Evolutionary conservation across 129 eudicot genomes (phyloP), one percentile per base, ranked within the genome.

Genomic region (Chrysanthemum makinoi): DNA sequence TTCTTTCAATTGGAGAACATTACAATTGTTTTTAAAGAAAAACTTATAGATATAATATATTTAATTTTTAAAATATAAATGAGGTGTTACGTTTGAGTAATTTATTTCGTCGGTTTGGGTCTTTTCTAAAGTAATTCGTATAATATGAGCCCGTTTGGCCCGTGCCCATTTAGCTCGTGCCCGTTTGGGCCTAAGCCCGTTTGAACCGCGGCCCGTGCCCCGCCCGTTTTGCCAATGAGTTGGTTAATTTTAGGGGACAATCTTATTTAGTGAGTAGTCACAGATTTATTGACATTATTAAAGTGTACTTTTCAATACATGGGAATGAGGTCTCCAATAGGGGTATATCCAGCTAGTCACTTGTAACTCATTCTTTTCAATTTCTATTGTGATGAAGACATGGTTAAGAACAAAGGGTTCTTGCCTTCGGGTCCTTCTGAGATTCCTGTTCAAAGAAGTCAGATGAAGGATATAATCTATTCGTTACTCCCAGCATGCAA

Each of bases 361-460:
- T 2, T 46, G 20, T 53, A 20, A 30, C 30, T 69, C 24, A 16
- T 54, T 47, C 72, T 69, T 62, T 22, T 64, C 16, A 15, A 22
- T 72, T 39, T 30, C 15, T 60, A 10, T 66, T 48, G 43, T 57
- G n/a, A 46, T 69, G 81, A 81, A 94, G 99, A 90, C 69, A 90
- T 94, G 99, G 99, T 94, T 17, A 94, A 94, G 78, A 94, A 94
- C 89, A 94, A 94, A 78, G 99, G 99, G 24, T 94, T 94, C 80
- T 84, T 94, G 84, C 99, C 99, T 61, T 94, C 99, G 11, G 97
- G 99, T 47, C 99, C 99, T 74, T 94, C 99, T 62, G 99, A 94
- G 75, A 94, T 94, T 68, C 95, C 97, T 59, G 79, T 86, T 62
- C 99, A 94, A 68, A 82, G 99, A 71, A 90, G 84, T 78, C 97